Evolutionary conservation across 2,329 filamentous ascomycete species (phyloP).

Genomic region (Aschersonia sp.): DNA sequence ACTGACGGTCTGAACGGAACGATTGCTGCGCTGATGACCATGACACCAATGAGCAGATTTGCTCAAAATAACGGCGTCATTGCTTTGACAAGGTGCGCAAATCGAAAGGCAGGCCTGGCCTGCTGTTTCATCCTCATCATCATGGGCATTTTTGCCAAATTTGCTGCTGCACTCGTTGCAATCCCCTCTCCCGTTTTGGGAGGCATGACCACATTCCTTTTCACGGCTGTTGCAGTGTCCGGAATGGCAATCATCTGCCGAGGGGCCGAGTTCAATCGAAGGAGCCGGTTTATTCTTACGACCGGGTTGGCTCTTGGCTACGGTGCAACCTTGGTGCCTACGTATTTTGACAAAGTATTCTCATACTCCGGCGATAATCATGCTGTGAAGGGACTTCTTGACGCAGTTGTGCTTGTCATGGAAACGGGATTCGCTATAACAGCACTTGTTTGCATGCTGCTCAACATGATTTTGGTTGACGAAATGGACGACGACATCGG

Average conservation of each 20-base stretch:
- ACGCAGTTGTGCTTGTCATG: constrained; percentile 60
- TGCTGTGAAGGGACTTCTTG: constrained; percentile 55
- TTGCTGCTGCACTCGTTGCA: constrained; percentile 63
- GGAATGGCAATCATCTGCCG: constrained; percentile 63
- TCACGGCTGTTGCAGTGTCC: constrained; percentile 61
- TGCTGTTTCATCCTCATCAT: constrained; percentile 63
- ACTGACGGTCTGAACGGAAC: constrained; percentile 66
- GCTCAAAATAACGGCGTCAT: constrained; percentile 81
- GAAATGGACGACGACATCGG: constrained; percentile 47
- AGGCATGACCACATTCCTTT: constrained; percentile 35
- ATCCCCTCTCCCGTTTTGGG: constrained; percentile 39
- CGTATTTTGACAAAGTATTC: constrained; percentile 58
- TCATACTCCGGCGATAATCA: constrained; percentile 55
- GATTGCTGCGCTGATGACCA: constrained; percentile 62
- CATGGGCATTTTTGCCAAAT: constrained; percentile 74
- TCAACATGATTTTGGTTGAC: constrained; percentile 60
- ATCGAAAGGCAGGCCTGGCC: constrained; percentile 65
- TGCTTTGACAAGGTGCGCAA: constrained; percentile 66
- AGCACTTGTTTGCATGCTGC: constrained; percentile 54
- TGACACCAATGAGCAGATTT: constrained; percentile 67
- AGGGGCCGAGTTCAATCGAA: constrained; percentile 57
- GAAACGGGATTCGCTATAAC: constrained; percentile 64
- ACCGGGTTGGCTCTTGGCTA: constrained; percentile 61
- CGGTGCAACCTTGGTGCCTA: constrained; percentile 50
- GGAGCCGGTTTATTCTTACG: constrained; percentile 71